Base-by-base conservation (phyloP, 1,284 basidiomycete species). In the Melampsora americana region DNA sequence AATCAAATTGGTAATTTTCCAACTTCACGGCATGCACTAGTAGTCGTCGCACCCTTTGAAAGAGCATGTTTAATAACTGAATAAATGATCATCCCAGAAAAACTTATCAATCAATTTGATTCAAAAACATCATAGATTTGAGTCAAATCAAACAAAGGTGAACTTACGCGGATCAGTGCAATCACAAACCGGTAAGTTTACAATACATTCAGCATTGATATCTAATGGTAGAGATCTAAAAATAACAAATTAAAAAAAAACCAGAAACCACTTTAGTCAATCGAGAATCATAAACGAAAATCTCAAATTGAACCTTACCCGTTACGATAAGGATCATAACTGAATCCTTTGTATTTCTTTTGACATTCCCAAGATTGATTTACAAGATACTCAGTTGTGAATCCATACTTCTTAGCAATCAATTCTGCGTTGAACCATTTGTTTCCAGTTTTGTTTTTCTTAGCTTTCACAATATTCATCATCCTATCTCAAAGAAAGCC, bases 381-480 rank as follows among this genome's bases (percentile, higher is more conserved):
- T 1, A 75, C 73, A 48, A 75, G 53, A 68, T 75, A 75, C 61
- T 75, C 73, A 44, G 73, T 75, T 12, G 59, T 61, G 60, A 75
- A 66, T 44, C 59, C 59, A 46, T 68, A 75, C 32, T 75, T 75
- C 28, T 75, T 46, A 32, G 73, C 53, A 44, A 75, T 75, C n/a
- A 64, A 39, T 1, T 59, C 56, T 35, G 73, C 73, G 59, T 75
- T 75, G 44, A 30, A 53, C 73, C 73, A 75, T 68, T 67, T 69
- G 56, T 75, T 75, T 7, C 60, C 66, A 20, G 73, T 75, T 28
- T 75, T 75, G 23, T 62, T 75, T 2, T 65, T 65, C 35, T 75
- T 68, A 18, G 73, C 73, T 53, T 68, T 75, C 28, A 75, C 73
- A 30, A 75, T 75, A 56, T 75, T 75, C 73, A 75, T 75, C 73